Base-by-base conservation (phyloP, 306 rosid species). In the Castanea sativa region DNA sequence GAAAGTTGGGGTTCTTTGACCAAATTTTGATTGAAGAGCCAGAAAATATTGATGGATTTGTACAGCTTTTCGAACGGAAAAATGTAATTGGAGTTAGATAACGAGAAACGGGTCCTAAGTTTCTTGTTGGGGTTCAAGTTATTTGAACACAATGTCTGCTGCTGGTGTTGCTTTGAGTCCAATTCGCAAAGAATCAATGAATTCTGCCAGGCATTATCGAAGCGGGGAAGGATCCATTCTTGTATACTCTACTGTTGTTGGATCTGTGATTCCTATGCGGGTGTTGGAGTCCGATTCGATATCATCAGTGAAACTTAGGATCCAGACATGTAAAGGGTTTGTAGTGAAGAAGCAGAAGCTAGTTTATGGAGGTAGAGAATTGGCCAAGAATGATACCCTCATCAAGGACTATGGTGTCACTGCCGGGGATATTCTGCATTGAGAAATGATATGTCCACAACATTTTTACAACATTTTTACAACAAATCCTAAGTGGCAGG, bases 281-380 rank as follows among this genome's bases (percentile, higher is more conserved):
- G 90, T 92, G 30, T 77, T 87, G 57, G 97, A 87, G 80, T 88
- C 92, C 11, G 94, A 92, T 72, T 86, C 97, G 29, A 90, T 92
- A 71, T 86, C 91, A 12, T 92, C 90, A 0, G 97, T 92, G 33
- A 92, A 90, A 78, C 85, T 92, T 72, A 82, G 91, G 85, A 87
- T 90, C 82, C 97, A 92, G 33, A 80, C 88, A n/a, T 78, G 87
- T 16, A 85, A 83, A 67, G 88, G 94, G 3, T 64, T 90, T 59
- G 58, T 75, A 4, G 82, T 80, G 73, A 87, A 75, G 89, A 87
- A 89, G 78, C 94, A 90, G 60, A 90, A 77, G 79, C 82, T 90
- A n/a, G 88, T 92, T 59, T 82, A 77, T 15, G 85, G 73, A 69
- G 97, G 97, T 25, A 82, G 97, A 68, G 94, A 90, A 68, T 79